These are phyloP conservation scores for Priceomyces melissophilus DNA, from an alignment of 805 yeast species.

Conservation along the genomic window DNA sequence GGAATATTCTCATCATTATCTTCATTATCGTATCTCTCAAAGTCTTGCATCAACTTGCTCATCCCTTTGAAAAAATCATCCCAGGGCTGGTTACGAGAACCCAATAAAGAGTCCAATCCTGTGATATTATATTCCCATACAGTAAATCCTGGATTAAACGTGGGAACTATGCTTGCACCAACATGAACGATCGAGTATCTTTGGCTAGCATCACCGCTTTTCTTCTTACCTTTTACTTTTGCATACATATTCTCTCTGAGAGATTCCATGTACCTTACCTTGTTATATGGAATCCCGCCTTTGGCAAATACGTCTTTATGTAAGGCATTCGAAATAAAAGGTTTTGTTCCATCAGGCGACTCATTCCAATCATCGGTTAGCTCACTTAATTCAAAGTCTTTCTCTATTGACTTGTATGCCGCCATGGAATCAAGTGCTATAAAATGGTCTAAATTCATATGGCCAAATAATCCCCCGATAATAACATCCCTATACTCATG, in stretches of 20 bases:
- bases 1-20: not conserved
- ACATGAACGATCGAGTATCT: conserved; percentile 70
- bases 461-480: conserved; percentile 82
- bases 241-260: conserved; percentile 55
- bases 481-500: conserved; percentile 82
- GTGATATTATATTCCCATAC: conserved; percentile 84
- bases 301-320: conserved; percentile 18
- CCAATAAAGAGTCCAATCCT: conserved; percentile 19
- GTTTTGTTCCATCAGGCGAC: conserved; percentile 17
- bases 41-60: conserved; percentile 29
- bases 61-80: conserved; percentile 49
- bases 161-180: conserved; percentile 74
- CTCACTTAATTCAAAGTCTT: not conserved
- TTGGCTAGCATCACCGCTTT: conserved; percentile 45
- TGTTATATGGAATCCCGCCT: conserved; percentile 68
- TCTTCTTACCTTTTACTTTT: conserved; percentile 41
- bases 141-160: conserved; percentile 78
- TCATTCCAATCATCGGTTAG: conserved; percentile 8
- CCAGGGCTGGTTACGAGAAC: conserved; percentile 50
- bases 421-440: conserved; percentile 68
- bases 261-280: conserved; percentile 58
- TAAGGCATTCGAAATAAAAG: not conserved
- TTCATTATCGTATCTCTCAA: conserved; percentile 21
- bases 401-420: conserved; percentile 54
- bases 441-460: conserved; percentile 87